Evolutionary conservation across 768 basidiomycete species (phyloP), one percentile per base, ranked within the genome.

Genomic region (Clavaria fumosa): DNA sequence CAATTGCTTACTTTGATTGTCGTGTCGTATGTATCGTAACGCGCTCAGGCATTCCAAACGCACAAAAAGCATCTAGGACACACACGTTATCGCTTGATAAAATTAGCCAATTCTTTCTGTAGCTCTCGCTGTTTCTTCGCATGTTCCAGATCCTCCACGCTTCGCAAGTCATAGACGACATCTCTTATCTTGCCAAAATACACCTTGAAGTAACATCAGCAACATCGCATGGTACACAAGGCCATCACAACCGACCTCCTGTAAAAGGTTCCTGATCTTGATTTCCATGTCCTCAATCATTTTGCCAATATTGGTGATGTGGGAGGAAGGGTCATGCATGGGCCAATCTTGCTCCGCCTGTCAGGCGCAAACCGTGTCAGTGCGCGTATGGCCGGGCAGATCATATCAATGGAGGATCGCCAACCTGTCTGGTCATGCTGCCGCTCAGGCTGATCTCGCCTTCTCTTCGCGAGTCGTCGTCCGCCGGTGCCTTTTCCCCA

Each of bases 261-360:
- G 83, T 34, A 99, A 65, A 39, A 89, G 62, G 57, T 95, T 95
- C 26, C 95, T 72, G 88, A 97, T 90, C 64, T 97, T 97, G 55
- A 91, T 88, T 60, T 99, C 95, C 86, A 93, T 91, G 45, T 97
- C 95, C 57, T 99, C 95, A 45, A 99, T 78, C 78, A 96, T 81
- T 46, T 70, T 72, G 4, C 95, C 95, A n/a, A 80, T 78, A 57
- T 97, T 97, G 30, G 75, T 71, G 41, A 99, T 81, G 58, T 99
- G 95, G 28, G 84, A 79, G 15, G 78, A 70, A 28, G 69, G 54
- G 47, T 84, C 83, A 23, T 82, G 77, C 36, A 95, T 51, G 18
- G 86, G 74, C 59, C 70, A 80, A 53, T 93, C 91, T 55, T 83
- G 78, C 53, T 93, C 90, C 21, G 72, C 72, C 88, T 91, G 43